These are phyloP conservation scores for Ophiostoma novo-ulmi DNA, from an alignment of 2,329 filamentous ascomycete genomes.

Conservation along the genomic window DNA sequence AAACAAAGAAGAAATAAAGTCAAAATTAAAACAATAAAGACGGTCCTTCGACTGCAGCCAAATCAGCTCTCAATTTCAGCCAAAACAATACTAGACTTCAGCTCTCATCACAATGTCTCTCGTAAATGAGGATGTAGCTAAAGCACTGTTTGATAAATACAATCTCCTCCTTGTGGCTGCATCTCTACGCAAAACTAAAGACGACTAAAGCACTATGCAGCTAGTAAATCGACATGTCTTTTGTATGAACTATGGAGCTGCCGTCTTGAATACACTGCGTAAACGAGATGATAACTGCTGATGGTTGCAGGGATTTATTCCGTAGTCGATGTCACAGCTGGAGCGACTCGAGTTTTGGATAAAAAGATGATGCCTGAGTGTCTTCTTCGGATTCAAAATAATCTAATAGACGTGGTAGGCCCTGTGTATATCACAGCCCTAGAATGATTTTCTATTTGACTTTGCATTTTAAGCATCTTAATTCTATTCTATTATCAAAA, in stretches of 20 bases:
- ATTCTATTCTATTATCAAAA: background rate
- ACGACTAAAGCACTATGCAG: background rate
- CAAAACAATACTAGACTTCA: background rate
- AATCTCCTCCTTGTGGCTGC: conserved; percentile 8
- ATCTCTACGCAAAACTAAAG: background rate
- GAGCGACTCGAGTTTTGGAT: background rate
- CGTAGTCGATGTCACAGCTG: background rate
- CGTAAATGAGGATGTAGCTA: background rate
- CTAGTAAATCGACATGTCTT: background rate
- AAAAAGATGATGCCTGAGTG: background rate
- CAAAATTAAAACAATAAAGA: background rate
- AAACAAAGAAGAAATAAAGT: background rate
- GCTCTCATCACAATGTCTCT: background rate
- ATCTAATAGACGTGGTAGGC: background rate
- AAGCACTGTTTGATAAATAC: background rate
- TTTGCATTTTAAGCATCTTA: background rate
- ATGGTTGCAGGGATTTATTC: background rate
- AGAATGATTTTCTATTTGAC: background rate
- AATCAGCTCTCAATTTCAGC: background rate
- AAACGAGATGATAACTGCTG: background rate
- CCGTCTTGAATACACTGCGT: background rate
- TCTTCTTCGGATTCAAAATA: background rate
- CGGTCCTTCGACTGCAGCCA: background rate
- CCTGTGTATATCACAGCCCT: conserved; percentile 8
- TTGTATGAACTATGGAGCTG: background rate